phyloP scores from a whole-genome alignment of 169 alveolate species.

The Plasmodium coatneyi region DNA sequence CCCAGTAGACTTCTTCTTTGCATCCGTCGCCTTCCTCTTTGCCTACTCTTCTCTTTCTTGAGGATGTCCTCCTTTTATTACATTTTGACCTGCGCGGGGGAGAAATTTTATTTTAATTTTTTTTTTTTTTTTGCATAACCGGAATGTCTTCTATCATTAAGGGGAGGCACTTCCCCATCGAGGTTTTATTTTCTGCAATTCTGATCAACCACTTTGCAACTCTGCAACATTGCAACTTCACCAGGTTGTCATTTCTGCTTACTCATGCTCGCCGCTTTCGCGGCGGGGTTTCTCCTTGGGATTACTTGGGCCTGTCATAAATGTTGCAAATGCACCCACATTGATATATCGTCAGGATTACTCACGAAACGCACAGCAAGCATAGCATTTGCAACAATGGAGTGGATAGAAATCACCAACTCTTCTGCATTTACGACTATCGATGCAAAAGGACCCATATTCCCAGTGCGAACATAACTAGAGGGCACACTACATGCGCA shows the following conservation, averaged over 20 bases:
- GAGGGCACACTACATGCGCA: background rate
- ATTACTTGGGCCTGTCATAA: background rate
- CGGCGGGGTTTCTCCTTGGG: background rate
- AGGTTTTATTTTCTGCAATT: background rate
- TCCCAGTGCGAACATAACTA: too few species aligned
- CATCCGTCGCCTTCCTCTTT: background rate
- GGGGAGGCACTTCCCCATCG: background rate
- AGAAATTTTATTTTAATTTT: background rate
- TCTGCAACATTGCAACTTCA: background rate
- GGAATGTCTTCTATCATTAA: background rate
- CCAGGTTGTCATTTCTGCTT: background rate
- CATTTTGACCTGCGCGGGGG: slow-evolving; percentile 12
- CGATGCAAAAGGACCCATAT: background rate
- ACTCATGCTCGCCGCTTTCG: slow-evolving; percentile 48
- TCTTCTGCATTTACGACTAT: too few species aligned
- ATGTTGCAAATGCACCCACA: background rate
- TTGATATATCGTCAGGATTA: background rate
- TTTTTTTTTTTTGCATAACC: background rate
- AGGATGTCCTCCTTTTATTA: slow-evolving; percentile 46
- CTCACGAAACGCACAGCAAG: background rate
- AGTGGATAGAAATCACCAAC: background rate
- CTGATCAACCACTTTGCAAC: background rate
- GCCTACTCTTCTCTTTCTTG: slow-evolving; percentile 62
- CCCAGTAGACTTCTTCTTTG: background rate
- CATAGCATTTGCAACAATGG: background rate